Conservation (phyloP, 805 yeast genomes). For the Cyberlindnera bimundalis region DNA sequence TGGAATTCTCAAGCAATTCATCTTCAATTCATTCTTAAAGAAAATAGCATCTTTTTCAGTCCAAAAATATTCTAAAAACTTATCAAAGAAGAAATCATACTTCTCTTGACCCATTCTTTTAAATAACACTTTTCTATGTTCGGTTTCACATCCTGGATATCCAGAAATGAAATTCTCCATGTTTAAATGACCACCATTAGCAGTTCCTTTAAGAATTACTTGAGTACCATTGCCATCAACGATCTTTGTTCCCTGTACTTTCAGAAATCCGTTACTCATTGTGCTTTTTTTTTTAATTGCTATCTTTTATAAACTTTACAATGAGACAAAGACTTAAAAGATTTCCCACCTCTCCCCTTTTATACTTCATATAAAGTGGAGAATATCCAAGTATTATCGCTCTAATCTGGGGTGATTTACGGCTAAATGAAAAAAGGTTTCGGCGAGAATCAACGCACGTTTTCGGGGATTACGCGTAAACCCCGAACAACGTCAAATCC, state of each 20-base stretch:
- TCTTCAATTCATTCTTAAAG: conserved; percentile 36
- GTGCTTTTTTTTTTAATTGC: too few species aligned
- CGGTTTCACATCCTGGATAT: conserved; percentile 50
- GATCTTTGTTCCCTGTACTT: conserved; percentile 44
- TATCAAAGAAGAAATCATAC: conserved; percentile 46
- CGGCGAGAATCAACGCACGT: background rate
- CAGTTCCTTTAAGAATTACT: conserved; percentile 44
- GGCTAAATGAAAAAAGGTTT: background rate
- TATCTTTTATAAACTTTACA: too few species aligned
- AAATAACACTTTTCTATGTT: conserved; percentile 40
- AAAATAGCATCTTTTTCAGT: conserved; percentile 47
- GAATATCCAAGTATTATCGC: too few species aligned
- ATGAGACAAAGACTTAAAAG: too few species aligned
- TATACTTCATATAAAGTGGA: too few species aligned
- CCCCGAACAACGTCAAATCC: too few species aligned
- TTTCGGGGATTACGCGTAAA: too few species aligned
- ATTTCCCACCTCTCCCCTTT: too few species aligned
- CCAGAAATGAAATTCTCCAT: conserved; percentile 57
- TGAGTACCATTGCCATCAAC: conserved; percentile 38
- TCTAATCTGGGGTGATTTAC: too few species aligned
- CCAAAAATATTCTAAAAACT: conserved; percentile 52
- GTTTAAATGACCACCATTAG: conserved; percentile 47
- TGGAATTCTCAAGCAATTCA: conserved; percentile 48
- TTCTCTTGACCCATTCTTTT: conserved; percentile 43
- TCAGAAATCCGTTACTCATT: conserved; percentile 28